Base-by-base conservation (phyloP, 2,329 filamentous ascomycete species). In the Sporothrix luriei region DNA sequence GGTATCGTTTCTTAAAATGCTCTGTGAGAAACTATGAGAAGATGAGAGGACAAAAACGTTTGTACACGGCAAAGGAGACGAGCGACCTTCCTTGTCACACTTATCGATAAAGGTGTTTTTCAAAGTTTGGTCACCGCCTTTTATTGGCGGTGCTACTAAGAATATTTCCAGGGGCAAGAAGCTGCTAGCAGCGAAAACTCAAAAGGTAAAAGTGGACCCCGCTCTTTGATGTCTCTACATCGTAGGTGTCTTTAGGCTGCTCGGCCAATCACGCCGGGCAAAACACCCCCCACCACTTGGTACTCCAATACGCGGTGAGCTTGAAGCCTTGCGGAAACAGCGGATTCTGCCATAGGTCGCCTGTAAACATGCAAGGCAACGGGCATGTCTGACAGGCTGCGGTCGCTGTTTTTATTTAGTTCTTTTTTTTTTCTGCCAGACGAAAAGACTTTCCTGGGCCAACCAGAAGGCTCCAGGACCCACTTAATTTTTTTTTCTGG, bases 401-500 rank as follows among this genome's bases (percentile, higher is more conserved):
- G 33, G 57, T 62, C 57, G n/a, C 57, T 46, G 13, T 40, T 59
- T 59, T 38, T 40, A 38, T 62, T 14, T 19, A 21, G 19, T 40
- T n/a, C 16, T 6, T 64, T 49, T 49, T 65, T 65, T 65, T 65
- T 65, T 65, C 46, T 65, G 62, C 62, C 61, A 69, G 57, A 24
- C 46, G 38, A 51, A 51, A 46, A 16, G 46, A 19, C 62, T 70
- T 71, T 73, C 71, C 71, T 73, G 71, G 68, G 72, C 71, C 72
- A 73, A 72, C 71, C 68, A 68, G 61, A 24, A 9, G 51, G 40
- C 43, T 26, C 43, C 5, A 5, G 43, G 33, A 16, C n/a, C 69
- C 71, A 69, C 72, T 68, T 72, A 72, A 71, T 46, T 70, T 68
- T 74, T 72, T 73, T 72, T 73, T 71, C 21, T 68, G 64, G 49